Evolutionary conservation across 1,139 yeast species (phyloP).

Genomic region (Blastobotrys capitulatus): DNA sequence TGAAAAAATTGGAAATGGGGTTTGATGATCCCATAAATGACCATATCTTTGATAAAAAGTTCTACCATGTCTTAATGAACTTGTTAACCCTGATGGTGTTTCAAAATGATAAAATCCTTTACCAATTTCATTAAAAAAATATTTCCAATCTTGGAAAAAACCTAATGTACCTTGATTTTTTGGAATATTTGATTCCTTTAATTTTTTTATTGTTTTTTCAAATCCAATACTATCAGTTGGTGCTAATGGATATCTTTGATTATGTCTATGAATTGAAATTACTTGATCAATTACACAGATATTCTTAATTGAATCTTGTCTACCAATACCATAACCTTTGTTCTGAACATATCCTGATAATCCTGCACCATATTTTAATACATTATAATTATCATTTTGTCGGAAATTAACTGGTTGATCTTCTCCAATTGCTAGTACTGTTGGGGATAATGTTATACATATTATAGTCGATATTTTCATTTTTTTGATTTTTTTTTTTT

Average conservation of each 20-base stretch:
- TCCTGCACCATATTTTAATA: no score
- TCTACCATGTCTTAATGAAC: constrained; percentile 31
- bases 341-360: no score
- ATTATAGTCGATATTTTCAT: no score
- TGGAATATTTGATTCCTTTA: constrained; percentile 6
- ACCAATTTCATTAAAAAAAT: constrained; percentile 28
- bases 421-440: no score
- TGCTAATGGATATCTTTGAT: constrained; percentile 65
- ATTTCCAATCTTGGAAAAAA: constrained; percentile 37
- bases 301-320: no score
- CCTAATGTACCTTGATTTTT: constrained; percentile 32
- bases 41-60: constrained; percentile 34
- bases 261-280: constrained; percentile 61
- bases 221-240: constrained; percentile 11
- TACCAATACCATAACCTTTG: no score
- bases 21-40: constrained; percentile 34
- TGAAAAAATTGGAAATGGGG: constrained; percentile 36
- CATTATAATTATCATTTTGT: no score
- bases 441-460: no score
- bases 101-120: constrained; percentile 27
- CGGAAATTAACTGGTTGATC: no score
- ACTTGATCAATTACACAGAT: constrained; percentile 58
- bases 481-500: no score
- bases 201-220: constrained; percentile 12
- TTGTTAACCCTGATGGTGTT: constrained; percentile 30